Evolutionary conservation across 2,329 filamentous ascomycete species (phyloP), one percentile per base, ranked within the genome.

Genomic region (Sclerotinia subarctica): DNA sequence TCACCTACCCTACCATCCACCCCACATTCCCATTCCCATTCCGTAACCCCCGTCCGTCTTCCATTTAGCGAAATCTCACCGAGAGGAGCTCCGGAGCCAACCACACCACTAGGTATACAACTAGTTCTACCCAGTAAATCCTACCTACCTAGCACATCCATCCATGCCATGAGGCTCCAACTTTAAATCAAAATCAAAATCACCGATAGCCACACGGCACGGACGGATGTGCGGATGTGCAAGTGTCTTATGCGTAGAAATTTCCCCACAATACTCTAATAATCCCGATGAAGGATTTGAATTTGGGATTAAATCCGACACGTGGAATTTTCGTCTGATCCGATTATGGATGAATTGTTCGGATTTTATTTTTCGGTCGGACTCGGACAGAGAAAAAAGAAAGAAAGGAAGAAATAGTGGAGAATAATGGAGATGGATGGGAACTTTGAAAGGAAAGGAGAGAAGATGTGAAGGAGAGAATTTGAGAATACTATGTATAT

Each of bases 11-110:
- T 13, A 38, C 38, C 38, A 38, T 4, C 5, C 2, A 35, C 46
- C 19, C 46, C 46, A 47, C 46, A 35, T 35, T 35, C 32, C 7
- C 29, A 13, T 19, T 46, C 44, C 44, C 46, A 19, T 47, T n/a
- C 46, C 46, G 46, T 47, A 6, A 47, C 46, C 21, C 46, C 46
- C 21, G 46, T 47, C 46, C 8, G 19, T 47, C 46, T 21, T 19
- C 44, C 2, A 47, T 21, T 47, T 47, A n/a, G 19, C 46, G 46
- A 52, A 15, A 1, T 29, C 11, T 35, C 19, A 10, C 57, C 42
- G 7, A 47, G 32, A 60, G 42, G 57, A 60, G 42, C 57, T 24
- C 57, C 57, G 42, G 57, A 47, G 57, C 44, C 26, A 29, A 44
- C 24, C 42, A 5, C 56, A 26, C 42, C 21, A 44, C 24, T 38